Percentiles rank a stretch among this genome's conserved stretches.
Conservation (phyloP, 352 stramenopile species). For the Globisporangium acanthophoron region DNA sequence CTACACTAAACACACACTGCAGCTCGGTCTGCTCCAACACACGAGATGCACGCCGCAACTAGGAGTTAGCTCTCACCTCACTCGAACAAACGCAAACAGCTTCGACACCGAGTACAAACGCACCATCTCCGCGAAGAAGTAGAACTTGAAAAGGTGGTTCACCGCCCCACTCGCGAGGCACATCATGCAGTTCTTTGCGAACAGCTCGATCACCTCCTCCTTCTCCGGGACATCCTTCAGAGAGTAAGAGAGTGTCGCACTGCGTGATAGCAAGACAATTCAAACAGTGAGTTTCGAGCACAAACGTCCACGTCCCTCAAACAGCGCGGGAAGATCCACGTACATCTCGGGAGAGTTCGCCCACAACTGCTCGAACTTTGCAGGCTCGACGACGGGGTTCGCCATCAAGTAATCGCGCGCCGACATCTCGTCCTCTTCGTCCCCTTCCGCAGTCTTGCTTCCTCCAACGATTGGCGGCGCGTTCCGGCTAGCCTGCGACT, state of each 20-base stretch:
- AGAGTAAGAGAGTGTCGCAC: conserved; percentile 41
- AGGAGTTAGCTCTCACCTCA: neutral
- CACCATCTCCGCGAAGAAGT: conserved; percentile 86
- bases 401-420: conserved; percentile 64
- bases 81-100: neutral
- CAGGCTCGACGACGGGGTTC: conserved; percentile 56
- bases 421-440: conserved; percentile 49
- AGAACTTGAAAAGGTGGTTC: conserved; percentile 80
- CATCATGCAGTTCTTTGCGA: conserved; percentile 59
- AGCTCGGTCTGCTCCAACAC: conserved; percentile 36
- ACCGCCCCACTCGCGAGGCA: conserved; percentile 77
- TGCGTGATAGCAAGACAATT: conserved; percentile 10
- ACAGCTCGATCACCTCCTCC: conserved; percentile 71
- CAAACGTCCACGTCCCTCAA: neutral
- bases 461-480: conserved; percentile 6
- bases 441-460: conserved; percentile 16
- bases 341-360: conserved; percentile 67
- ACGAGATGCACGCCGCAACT: neutral
- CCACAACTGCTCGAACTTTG: conserved; percentile 81
- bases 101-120: neutral
- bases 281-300: too few species aligned
- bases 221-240: conserved; percentile 59
- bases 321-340: conserved; percentile 11
- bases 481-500: conserved; percentile 13
- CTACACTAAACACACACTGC: conserved; percentile 78